Evolutionary conservation across 2,329 filamentous ascomycete genomes (phyloP), one percentile per base, ranked within the genome.

Genomic region (Phyllosticta citrichinensis): DNA sequence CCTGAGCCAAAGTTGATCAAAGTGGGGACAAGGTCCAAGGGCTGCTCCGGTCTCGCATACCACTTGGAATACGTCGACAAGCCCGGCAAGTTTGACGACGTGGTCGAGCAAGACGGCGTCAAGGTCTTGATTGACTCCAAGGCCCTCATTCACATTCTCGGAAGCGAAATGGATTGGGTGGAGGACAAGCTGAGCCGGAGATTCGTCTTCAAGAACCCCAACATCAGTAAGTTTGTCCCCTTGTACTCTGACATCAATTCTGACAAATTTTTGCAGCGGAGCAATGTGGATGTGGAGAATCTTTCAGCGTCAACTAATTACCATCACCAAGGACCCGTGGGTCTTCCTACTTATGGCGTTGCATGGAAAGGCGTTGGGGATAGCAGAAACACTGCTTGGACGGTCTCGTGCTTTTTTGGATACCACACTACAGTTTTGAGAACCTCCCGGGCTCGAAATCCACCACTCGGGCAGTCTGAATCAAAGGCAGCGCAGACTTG

Each of bases 81-180:
- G 79, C 83, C 93, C 0, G 91, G 86, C 3, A 80, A 83, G 47
- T 93, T 97, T 68, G 94, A 99, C 69, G 94, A 99, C 75, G 81
- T 87, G 57, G 91, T 99, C 1, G 92, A 95, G 71, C 94, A 99
- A 73, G 94, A 97, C 69, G 94, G 93, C 0, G 93, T 99, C 62
- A 93, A 89, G 76, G 93, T 99, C 35, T 74, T 97, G 72, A 94
- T 99, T 62, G 94, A 99, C 74, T 96, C 90, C 80, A 97, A 97
- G 79, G 94, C 94, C 52, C 78, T 99, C 56, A 92, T 99, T 73
- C 97, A 93, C 75, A 97, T 99, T 59, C 97, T 99, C 68, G 94
- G 94, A 5, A 96, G 89, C 71, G 93, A 97, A 77, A 99, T 99
- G 94, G 94, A 99, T 71, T 99, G 93, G 92, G 82, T 93, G 11